Evolutionary conservation across 306 rosid genomes (phyloP), one percentile per base, ranked within the genome.

Genomic region (Trifolium pratense): DNA sequence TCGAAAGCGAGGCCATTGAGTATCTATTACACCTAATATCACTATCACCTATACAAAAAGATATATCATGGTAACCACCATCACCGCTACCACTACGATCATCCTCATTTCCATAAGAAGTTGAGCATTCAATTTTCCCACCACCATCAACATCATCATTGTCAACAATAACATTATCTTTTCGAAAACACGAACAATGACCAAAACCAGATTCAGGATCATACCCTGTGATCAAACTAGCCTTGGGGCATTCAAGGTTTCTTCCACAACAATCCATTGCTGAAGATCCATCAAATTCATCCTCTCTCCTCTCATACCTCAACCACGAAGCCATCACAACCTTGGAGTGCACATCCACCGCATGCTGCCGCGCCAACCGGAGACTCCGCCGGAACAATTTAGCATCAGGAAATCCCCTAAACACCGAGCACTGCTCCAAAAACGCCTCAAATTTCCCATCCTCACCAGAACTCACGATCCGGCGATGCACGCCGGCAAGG

Each of bases 221-320:
- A 66, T 89, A 92, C 16, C 96, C 96, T 0, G 87, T 61, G 3
- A 86, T 83, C 82, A 92, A 78, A 26, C 83, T 76, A 18, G 92
- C 86, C 74, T 71, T 84, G 0, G 97, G 92, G 55, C 97, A 92
- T 56, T 92, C 97, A 1, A 88, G 40, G 68, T 83, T 92, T 53
- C 88, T 81, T 9, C 96, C 93, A 31, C 84, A 73, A 25, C 97
- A 92, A 83, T 81, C 84, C 94, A 87, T 85, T 0, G 97, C 61
- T 0, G 84, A 87, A 0, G 65, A 64, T 5, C 94, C 96, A 9
- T 80, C 66, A n/a, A 92, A 84, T 79, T 92, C 94, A 18, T 92
- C 96, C 66, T 92, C 97, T 39, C 96, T 87, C 70, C 96, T 82
- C 81, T 90, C 97, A 52, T 74, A 83, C 76, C 97, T 61, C 58